These are phyloP conservation scores for Eustoma russellianum DNA, from an alignment of 257 asterid genomes.

Conservation along the genomic window DNA sequence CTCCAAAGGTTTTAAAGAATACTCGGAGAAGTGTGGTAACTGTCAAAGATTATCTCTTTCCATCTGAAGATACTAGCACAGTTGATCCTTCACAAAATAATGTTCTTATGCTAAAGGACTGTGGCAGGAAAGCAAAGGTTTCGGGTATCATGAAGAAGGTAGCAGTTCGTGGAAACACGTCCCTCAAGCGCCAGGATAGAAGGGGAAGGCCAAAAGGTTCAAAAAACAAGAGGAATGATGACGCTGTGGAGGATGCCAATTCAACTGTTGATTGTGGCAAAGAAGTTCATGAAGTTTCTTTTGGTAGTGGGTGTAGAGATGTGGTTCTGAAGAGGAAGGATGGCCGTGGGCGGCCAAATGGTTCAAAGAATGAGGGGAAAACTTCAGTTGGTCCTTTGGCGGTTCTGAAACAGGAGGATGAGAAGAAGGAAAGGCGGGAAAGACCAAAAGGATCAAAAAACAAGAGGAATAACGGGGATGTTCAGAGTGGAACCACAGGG, in stretches of 20 bases:
- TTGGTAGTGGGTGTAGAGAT: constrained; percentile 1
- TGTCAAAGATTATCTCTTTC: no score
- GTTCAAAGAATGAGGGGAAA: constrained; percentile 4
- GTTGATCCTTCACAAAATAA: no score
- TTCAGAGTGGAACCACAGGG: no score
- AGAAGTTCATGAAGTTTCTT: neutral
- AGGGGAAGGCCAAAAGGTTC: constrained; percentile 12
- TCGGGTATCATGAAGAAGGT: no score
- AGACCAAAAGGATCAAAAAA: constrained; percentile 15
- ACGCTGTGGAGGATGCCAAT: neutral
- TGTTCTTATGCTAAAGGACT: no score
- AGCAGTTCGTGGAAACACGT: no score
- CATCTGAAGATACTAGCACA: no score
- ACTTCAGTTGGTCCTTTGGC: neutral
- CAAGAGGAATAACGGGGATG: constrained; percentile 1
- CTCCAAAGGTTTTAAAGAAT: constrained; percentile 9
- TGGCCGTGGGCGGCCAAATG: constrained; percentile 12
- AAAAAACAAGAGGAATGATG: constrained; percentile 9
- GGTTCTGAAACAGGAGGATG: neutral
- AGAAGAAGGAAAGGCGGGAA: constrained; percentile 3
- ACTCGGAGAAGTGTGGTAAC: no score
- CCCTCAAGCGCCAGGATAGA: neutral
- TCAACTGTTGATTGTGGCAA: neutral
- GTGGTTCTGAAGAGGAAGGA: neutral
- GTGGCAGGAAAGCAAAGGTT: no score